A percentile compares a stretch with the other conserved stretches of the same genome.
Evolutionary conservation across 306 rosid species (phyloP).

Genomic region (Benincasa hispida): DNA sequence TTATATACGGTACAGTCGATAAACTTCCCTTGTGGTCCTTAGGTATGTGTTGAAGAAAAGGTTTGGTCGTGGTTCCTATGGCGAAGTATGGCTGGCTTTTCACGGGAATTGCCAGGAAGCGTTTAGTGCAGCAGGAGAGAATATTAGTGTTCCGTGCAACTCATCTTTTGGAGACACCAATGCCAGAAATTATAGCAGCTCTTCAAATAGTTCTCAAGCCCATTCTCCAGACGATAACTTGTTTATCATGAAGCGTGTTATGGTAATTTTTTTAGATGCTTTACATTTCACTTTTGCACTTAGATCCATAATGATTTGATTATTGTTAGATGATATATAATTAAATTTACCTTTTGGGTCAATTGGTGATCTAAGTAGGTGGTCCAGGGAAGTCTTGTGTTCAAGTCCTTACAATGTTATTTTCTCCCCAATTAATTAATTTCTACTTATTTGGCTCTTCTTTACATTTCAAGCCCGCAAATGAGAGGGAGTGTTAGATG

Average conservation of each 20-base stretch:
- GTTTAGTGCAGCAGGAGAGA: slow-evolving; percentile 27
- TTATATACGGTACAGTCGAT: background rate
- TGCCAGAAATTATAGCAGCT: slow-evolving; percentile 23
- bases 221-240: slow-evolving; percentile 38
- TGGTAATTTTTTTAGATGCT: slow-evolving; percentile 41
- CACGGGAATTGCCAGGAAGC: slow-evolving; percentile 65
- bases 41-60: slow-evolving; percentile 78
- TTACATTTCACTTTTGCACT: background rate
- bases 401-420: too few species aligned
- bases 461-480: too few species aligned
- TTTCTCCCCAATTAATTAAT: too few species aligned
- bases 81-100: slow-evolving; percentile 97
- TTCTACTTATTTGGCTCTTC: too few species aligned
- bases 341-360: too few species aligned
- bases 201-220: slow-evolving; percentile 32
- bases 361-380: too few species aligned
- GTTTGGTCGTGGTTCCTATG: slow-evolving; percentile 94
- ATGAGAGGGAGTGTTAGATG: too few species aligned
- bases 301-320: background rate
- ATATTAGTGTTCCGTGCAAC: slow-evolving; percentile 16
- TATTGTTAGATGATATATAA: too few species aligned
- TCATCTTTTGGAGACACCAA: slow-evolving; percentile 6
- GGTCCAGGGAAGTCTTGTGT: too few species aligned
- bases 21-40: slow-evolving; percentile 17
- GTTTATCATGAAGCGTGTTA: slow-evolving; percentile 85